These are phyloP conservation scores for Fusarium proliferatum DNA, from an alignment of 2,329 filamentous ascomycete species.

Conservation along the genomic window DNA sequence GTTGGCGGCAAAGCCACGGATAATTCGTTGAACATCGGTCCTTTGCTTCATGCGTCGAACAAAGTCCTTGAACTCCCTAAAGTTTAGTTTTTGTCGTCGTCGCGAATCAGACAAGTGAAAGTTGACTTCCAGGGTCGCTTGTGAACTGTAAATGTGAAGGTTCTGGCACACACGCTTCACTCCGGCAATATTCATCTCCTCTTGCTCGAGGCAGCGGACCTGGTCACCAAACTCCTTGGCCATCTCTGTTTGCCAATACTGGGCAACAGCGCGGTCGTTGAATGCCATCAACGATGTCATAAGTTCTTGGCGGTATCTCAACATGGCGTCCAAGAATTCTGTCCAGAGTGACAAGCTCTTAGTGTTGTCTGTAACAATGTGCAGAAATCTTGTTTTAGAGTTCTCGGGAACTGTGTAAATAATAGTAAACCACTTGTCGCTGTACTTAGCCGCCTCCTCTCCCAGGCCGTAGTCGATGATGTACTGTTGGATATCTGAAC, in stretches of 20 bases:
- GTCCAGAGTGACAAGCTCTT: constrained; percentile 83
- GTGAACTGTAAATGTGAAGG: constrained; percentile 90
- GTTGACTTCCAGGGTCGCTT: constrained; percentile 75
- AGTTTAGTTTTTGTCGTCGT: constrained; percentile 75
- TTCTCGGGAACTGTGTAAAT: constrained; percentile 84
- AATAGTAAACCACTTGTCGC: constrained; percentile 87
- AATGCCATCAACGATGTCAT: constrained; percentile 92
- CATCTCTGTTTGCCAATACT: constrained; percentile 91
- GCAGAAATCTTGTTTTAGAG: constrained; percentile 86
- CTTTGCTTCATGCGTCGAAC: constrained; percentile 85
- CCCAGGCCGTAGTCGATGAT: constrained; percentile 82
- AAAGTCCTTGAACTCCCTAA: constrained; percentile 84
- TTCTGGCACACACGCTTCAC: constrained; percentile 88
- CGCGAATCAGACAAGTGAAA: constrained; percentile 79
- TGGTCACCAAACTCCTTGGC: constrained; percentile 70
- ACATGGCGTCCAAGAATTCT: constrained; percentile 83
- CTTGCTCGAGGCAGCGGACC: constrained; percentile 65
- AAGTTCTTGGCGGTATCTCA: constrained; percentile 85
- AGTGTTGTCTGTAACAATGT: constrained; percentile 82
- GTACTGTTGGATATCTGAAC: constrained; percentile 87
- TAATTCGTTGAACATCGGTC: constrained; percentile 82
- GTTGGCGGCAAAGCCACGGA: constrained; percentile 69
- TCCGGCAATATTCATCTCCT: constrained; percentile 79
- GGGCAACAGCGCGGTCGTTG: constrained; percentile 81
- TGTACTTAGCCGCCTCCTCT: constrained; percentile 58